phyloP scores from a whole-genome alignment of 2,329 filamentous ascomycete genomes.

The Epichloe baconii region DNA sequence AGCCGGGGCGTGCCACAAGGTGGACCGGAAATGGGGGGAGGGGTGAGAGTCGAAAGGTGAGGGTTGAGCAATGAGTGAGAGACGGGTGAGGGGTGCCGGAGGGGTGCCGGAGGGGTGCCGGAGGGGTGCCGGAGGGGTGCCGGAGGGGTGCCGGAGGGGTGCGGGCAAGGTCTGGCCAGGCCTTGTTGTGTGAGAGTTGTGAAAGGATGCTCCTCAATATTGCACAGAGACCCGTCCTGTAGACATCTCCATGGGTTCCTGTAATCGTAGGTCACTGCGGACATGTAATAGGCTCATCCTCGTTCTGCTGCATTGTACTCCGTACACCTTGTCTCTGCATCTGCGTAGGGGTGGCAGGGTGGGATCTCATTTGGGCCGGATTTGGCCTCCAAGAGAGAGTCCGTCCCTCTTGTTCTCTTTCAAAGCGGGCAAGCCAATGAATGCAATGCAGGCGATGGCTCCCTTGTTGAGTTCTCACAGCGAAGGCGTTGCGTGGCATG shows the following conservation, averaged over 20 bases:
- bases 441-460: too few species aligned
- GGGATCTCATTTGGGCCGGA: neutral
- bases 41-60: neutral
- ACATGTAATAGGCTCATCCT: neutral
- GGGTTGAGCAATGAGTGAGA: too few species aligned
- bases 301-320: too few species aligned
- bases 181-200: neutral
- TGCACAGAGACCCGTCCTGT: too few species aligned
- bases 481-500: too few species aligned
- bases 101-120: neutral
- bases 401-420: too few species aligned
- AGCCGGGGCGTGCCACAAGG: constrained; percentile 3
- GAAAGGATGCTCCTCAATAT: neutral
- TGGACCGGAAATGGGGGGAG: neutral
- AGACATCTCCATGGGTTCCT: too few species aligned
- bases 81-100: neutral
- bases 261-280: neutral
- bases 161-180: neutral
- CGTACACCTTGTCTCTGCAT: neutral
- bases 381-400: neutral
- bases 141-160: neutral
- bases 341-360: neutral
- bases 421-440: too few species aligned
- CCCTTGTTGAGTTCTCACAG: too few species aligned
- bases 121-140: neutral